A percentile compares a stretch with the other conserved stretches of the same genome.
These are phyloP conservation scores for Cercospora zeae-maydis DNA, from an alignment of 2,329 filamentous ascomycete genomes.

Conservation along the genomic window DNA sequence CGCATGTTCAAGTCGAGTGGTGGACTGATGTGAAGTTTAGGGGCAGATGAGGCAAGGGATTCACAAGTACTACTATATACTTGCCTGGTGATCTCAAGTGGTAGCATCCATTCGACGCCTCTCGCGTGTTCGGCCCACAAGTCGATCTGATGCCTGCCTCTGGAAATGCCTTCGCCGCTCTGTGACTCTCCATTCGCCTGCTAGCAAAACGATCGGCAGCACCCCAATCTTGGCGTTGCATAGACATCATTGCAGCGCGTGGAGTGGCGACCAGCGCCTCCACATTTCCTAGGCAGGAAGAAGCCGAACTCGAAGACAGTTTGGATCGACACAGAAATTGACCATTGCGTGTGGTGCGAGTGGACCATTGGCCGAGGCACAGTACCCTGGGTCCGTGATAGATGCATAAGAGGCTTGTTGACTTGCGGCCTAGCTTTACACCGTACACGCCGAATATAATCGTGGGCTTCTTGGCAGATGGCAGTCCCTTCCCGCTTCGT, in stretches of 20 bases:
- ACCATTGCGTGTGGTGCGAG: neutral
- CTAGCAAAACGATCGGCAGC: neutral
- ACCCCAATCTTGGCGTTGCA: neutral
- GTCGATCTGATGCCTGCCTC: neutral
- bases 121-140: neutral
- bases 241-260: neutral
- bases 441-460: neutral
- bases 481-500: constrained; percentile 10
- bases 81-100: constrained; percentile 2
- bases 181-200: constrained; percentile 4
- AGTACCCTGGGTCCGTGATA: neutral
- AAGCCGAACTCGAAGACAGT: neutral
- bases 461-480: constrained; percentile 8
- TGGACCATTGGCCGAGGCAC: constrained; percentile 8
- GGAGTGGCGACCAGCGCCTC: neutral
- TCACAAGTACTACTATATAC: constrained; percentile 16
- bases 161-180: neutral
- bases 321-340: neutral
- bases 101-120: neutral
- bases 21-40: neutral
- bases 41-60: neutral
- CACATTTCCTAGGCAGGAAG: neutral
- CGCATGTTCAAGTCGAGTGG: constrained; percentile 17
- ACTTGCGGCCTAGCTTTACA: neutral
- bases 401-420: neutral